These are phyloP conservation scores for Melanogaster broomeanus DNA, from an alignment of 768 basidiomycete species.

Conservation along the genomic window DNA sequence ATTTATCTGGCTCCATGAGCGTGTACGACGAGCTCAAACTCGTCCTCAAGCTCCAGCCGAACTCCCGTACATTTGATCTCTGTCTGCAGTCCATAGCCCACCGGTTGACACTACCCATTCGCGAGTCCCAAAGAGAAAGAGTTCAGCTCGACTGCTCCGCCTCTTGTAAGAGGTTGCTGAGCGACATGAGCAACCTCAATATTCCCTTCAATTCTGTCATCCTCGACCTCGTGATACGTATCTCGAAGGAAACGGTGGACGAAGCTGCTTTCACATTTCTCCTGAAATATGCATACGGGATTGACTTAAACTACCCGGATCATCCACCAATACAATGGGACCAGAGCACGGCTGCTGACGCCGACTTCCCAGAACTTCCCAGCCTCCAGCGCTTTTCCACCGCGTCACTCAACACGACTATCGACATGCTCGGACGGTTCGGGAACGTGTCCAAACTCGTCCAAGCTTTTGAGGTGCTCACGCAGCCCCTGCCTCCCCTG, in stretches of 20 bases:
- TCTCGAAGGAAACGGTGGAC: slow-evolving; percentile 65
- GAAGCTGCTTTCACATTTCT: slow-evolving; percentile 55
- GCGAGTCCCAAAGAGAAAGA: slow-evolving; percentile 33
- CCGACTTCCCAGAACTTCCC: slow-evolving; percentile 11
- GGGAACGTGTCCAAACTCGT: slow-evolving; percentile 67
- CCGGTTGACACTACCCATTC: slow-evolving; percentile 62
- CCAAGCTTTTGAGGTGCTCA: slow-evolving; percentile 77
- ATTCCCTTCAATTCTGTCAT: slow-evolving; percentile 58
- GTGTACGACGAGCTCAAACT: slow-evolving; percentile 61
- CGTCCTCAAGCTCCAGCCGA: slow-evolving; percentile 45
- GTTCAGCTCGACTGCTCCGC: slow-evolving; percentile 45
- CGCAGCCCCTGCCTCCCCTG: slow-evolving; percentile 62
- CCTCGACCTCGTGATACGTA: slow-evolving; percentile 67
- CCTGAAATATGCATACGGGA: slow-evolving; percentile 69
- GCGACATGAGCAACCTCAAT: slow-evolving; percentile 53
- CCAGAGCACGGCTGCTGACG: slow-evolving; percentile 2
- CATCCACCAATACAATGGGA: slow-evolving; percentile 43
- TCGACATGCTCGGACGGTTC: slow-evolving; percentile 67
- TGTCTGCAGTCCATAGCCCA: slow-evolving; percentile 72
- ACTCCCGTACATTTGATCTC: slow-evolving; percentile 58
- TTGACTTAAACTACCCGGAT: slow-evolving; percentile 78
- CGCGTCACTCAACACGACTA: slow-evolving; percentile 67
- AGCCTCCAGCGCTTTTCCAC: slow-evolving; percentile 57
- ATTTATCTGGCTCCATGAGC: slow-evolving; percentile 57
- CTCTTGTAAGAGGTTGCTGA: slow-evolving; percentile 52